phyloP scores from a whole-genome alignment of 2,329 filamentous ascomycete genomes.

The Fusarium sacchari region DNA sequence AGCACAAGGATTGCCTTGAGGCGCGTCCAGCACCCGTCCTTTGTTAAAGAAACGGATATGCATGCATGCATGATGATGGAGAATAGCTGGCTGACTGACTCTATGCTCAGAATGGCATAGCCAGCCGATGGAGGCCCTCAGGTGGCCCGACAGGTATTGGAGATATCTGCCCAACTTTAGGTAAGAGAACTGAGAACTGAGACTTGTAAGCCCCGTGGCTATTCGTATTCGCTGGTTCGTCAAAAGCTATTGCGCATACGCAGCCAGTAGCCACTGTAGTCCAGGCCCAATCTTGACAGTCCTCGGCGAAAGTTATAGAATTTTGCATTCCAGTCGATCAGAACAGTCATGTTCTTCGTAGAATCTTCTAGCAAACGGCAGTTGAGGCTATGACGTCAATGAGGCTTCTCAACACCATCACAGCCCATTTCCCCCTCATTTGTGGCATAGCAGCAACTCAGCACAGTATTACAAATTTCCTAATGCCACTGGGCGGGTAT shows the following conservation, averaged over 20 bases:
- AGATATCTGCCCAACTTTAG: background rate
- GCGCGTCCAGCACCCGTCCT: background rate
- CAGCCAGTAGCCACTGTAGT: background rate
- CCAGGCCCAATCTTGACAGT: background rate
- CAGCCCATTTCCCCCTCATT: conserved; percentile 15
- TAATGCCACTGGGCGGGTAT: conserved; percentile 22
- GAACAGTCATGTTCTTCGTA: background rate
- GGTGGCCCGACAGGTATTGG: background rate
- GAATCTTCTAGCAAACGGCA: conserved; percentile 19
- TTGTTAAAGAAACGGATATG: background rate
- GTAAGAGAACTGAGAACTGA: background rate
- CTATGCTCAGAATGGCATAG: conserved; percentile 6
- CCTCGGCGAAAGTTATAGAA: background rate
- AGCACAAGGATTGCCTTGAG: background rate
- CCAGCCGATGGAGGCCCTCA: background rate
- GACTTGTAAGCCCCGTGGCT: background rate
- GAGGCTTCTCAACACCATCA: conserved; percentile 32
- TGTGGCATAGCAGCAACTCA: background rate
- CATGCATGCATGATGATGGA: background rate
- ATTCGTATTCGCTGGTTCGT: background rate
- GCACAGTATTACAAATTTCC: conserved; percentile 7
- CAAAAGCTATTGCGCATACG: background rate
- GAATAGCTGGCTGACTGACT: background rate
- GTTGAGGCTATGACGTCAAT: conserved; percentile 38
- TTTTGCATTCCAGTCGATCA: background rate